These are phyloP conservation scores for Mycena rebaudengoi DNA, from an alignment of 768 basidiomycete genomes.

Conservation along the genomic window DNA sequence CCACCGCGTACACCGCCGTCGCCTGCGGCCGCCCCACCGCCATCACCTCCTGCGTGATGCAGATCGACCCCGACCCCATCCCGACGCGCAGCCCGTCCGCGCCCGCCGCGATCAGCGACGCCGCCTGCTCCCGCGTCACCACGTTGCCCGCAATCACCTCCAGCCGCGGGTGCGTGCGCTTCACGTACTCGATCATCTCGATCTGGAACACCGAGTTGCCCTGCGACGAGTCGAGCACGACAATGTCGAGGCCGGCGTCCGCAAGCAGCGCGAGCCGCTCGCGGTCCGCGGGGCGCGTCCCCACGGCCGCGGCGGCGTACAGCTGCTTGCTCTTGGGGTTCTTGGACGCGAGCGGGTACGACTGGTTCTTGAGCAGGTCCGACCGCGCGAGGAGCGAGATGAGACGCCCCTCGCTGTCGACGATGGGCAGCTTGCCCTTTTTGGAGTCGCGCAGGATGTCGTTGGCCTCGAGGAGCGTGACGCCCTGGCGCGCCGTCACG, in stretches of 20 bases:
- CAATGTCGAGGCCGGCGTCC: constrained; percentile 95
- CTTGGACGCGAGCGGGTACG: constrained; percentile 94
- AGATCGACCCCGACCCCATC: constrained; percentile 98
- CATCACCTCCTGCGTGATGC: constrained; percentile 99
- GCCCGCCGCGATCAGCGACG: constrained; percentile 90
- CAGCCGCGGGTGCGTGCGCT: constrained; percentile 81
- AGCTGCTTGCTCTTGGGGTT: constrained; percentile 92
- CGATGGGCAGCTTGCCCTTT: constrained; percentile 95
- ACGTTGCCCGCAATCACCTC: constrained; percentile 98
- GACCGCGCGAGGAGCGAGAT: constrained; percentile 92
- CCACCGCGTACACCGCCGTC: constrained; percentile 95
- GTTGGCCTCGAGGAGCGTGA: constrained; percentile 93
- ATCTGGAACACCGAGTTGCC: constrained; percentile 95
- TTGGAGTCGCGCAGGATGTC: constrained; percentile 94
- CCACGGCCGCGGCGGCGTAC: constrained; percentile 94
- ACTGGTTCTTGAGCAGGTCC: constrained; percentile 97
- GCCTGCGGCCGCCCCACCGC: constrained; percentile 98
- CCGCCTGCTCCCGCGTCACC: constrained; percentile 97
- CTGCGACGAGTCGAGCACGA: constrained; percentile 94
- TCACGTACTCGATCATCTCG: constrained; percentile 96
- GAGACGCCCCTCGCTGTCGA: constrained; percentile 72
- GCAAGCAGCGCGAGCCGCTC: constrained; percentile 87
- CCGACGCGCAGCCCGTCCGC: constrained; percentile 96
- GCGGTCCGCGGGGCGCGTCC: constrained; percentile 89
- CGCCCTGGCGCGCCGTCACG: constrained; percentile 87